Conservation (phyloP, 495 filamentous ascomycete genomes). For the Hypoxylon intermedium region DNA sequence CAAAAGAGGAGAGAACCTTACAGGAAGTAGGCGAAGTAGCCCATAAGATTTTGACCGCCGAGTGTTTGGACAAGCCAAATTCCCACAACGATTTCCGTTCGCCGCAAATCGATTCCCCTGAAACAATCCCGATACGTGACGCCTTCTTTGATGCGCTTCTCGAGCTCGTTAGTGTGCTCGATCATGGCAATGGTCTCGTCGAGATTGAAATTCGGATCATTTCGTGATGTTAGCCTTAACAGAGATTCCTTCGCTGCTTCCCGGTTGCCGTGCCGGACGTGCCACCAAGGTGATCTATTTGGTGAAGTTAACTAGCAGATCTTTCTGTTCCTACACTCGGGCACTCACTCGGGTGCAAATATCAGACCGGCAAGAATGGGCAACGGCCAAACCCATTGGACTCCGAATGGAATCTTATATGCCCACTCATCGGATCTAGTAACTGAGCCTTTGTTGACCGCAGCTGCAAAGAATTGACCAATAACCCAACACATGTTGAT, state of each 20-base stretch:
- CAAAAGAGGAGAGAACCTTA: conserved; percentile 4
- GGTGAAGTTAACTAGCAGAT: not conserved
- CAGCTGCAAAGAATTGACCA: conserved; percentile 71
- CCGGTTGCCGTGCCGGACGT: conserved; percentile 65
- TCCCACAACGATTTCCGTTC: conserved; percentile 70
- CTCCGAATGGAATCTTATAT: conserved; percentile 67
- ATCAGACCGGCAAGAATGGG: conserved; percentile 66
- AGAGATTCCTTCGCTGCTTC: conserved; percentile 64
- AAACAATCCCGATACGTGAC: conserved; percentile 71
- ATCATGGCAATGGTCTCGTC: conserved; percentile 76
- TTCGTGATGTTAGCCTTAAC: conserved; percentile 62
- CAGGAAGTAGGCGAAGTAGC: conserved; percentile 74
- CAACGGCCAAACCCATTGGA: conserved; percentile 80
- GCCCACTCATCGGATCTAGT: conserved; percentile 63
- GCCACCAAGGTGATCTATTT: conserved; percentile 69
- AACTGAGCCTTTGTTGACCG: conserved; percentile 65
- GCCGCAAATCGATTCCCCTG: conserved; percentile 67
- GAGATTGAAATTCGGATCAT: conserved; percentile 62
- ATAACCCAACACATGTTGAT: conserved; percentile 79
- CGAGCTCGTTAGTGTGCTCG: conserved; percentile 70
- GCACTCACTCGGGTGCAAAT: conserved; percentile 65
- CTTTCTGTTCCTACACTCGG: not conserved
- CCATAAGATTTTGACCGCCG: conserved; percentile 70
- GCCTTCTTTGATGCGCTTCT: conserved; percentile 63
- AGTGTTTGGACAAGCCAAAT: conserved; percentile 74